Base-by-base conservation (phyloP, 179 eudicot genomes). In the Heliamphora pulchella region DNA sequence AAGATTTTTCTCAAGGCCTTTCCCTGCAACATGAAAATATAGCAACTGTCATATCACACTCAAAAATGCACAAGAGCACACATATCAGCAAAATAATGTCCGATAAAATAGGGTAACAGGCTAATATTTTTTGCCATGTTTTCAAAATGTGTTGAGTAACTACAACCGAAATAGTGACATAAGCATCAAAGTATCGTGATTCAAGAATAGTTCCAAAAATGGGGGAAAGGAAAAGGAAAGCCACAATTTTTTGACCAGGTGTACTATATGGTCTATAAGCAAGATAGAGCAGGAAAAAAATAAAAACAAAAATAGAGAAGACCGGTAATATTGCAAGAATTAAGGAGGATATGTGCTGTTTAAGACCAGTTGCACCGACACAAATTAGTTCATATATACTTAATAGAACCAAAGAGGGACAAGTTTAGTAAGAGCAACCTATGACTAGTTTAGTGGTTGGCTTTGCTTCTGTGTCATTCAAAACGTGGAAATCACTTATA, bases 1-100 rank as follows among this genome's bases (percentile, higher is more conserved):
- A 55, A 82, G 85, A 78, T 85, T 82, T 57, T 84, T 85, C 71
- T 86, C 85, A 74, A 88, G 82, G 76, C 85, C 88, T 82, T 85
- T 87, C 76, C 85, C 93, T 90, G 86, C 84, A 87, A 68, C 69
- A 81, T 4, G 73, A 85, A 57, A 73, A 77, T 68, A 54, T 68
- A 75, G n/a, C 15, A 65, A 54, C n/a, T 2, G n/a, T 74, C 63
- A 74, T 31, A 55, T 3, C 4, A 62, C 10, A 63, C 57, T 15
- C 11, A 20, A 14, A 66, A 22, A 8, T 51, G 3, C n/a, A 74
- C 22, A 31, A 31, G 41, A 5, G 8, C 20, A 18, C 10, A 1
- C 31, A 71, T 2, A 22, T 2, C 54, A 51, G 58, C 46, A 54
- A 54, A 31, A 51, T 51, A 73, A 51, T 53, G 41, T 46, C n/a